phyloP scores from a whole-genome alignment of 176 grass and related monocot species.

The Pharus latifolius region DNA sequence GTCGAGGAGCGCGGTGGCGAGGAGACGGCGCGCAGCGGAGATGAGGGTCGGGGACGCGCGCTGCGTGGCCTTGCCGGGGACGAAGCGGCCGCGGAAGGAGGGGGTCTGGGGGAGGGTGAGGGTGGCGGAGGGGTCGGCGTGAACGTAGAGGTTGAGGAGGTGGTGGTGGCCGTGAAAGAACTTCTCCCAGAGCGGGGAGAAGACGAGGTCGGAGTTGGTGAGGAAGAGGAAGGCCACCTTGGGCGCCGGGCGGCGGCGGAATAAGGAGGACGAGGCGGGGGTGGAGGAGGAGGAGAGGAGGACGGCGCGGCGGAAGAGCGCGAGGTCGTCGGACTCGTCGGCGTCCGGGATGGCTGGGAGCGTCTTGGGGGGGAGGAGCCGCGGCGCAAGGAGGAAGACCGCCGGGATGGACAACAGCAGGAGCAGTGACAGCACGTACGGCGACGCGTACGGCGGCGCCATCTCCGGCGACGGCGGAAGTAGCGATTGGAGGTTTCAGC shows the following conservation, averaged over 20 bases:
- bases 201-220: slow-evolving; percentile 64
- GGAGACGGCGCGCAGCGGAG: slow-evolving; percentile 70
- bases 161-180: slow-evolving; percentile 51
- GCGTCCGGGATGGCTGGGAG: slow-evolving; percentile 80
- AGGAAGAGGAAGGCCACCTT: slow-evolving; percentile 98
- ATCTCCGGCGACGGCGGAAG: slow-evolving; percentile 15
- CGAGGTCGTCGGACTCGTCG: slow-evolving; percentile 89
- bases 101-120: slow-evolving; percentile 20
- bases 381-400: slow-evolving; percentile 60
- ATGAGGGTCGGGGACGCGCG: slow-evolving; percentile 85
- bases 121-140: slow-evolving; percentile 49
- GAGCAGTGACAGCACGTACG: slow-evolving; percentile 59
- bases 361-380: slow-evolving; percentile 56
- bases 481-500: too few relatives aligned
- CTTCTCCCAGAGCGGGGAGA: slow-evolving; percentile 86
- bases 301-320: slow-evolving; percentile 91
- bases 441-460: slow-evolving; percentile 35
- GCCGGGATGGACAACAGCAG: slow-evolving; percentile 61
- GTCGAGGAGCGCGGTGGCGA: slow-evolving; percentile 73
- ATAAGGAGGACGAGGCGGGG: neutral
- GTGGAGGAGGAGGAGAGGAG: slow-evolving; percentile 26
- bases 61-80: slow-evolving; percentile 57
- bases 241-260: slow-evolving; percentile 9
- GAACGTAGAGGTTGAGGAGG: slow-evolving; percentile 84
- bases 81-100: slow-evolving; percentile 43